phyloP scores from a whole-genome alignment of 768 basidiomycete genomes.

The Russula sp. region DNA sequence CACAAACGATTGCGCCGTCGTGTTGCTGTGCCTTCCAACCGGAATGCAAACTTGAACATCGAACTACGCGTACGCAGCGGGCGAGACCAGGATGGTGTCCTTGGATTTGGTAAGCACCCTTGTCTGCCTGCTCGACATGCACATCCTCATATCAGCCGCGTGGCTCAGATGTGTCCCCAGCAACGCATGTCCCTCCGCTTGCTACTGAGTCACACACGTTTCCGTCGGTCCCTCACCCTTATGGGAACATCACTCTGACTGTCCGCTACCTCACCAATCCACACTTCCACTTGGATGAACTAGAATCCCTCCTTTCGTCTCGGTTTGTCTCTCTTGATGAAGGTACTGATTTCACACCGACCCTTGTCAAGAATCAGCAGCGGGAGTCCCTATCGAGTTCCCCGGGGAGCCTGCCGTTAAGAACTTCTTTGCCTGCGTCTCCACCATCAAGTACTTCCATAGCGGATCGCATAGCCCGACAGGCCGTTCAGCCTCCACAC shows the following conservation, averaged over 20 bases:
- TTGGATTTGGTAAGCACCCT: conserved; percentile 34
- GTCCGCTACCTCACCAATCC: conserved; percentile 60
- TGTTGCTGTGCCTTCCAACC: conserved; percentile 27
- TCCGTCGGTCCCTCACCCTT: conserved; percentile 58
- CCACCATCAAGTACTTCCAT: conserved; percentile 32
- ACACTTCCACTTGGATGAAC: conserved; percentile 66
- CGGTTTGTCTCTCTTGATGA: conserved; percentile 64
- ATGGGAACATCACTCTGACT: conserved; percentile 55
- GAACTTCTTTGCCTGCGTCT: conserved; percentile 41
- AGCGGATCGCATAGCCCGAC: conserved; percentile 36
- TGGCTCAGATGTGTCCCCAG: conserved; percentile 34
- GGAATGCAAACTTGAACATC: conserved; percentile 41
- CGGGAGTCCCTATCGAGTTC: conserved; percentile 46
- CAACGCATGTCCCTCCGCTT: conserved; percentile 34
- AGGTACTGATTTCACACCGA: conserved; percentile 62
- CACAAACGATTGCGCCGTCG: conserved; percentile 50
- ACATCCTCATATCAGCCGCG: conserved; percentile 18
- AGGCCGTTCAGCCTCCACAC: conserved; percentile 28
- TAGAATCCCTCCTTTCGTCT: conserved; percentile 69
- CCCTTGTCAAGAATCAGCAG: conserved; percentile 56
- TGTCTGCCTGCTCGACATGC: background rate
- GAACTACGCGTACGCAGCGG: conserved; percentile 37
- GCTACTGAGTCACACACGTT: conserved; percentile 53
- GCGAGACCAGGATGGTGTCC: conserved; percentile 24
- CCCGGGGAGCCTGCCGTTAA: conserved; percentile 34